Evolutionary conservation across 345 rosid genomes (phyloP), one percentile per base, ranked within the genome.

Genomic region (Sisymbrium irio): DNA sequence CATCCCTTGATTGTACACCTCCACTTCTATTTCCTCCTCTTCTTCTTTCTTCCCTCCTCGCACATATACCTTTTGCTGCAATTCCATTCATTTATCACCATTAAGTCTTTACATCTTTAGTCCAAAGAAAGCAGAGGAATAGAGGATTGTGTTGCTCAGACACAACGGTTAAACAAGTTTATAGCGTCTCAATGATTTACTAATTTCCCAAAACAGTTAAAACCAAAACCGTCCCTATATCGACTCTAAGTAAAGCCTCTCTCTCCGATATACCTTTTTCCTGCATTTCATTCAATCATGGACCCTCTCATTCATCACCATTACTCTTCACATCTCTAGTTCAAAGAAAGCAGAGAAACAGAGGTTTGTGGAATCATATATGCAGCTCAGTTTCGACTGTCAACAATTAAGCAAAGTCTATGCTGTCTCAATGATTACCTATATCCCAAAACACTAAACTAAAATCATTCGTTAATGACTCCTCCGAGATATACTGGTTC

Each of bases 1-100:
- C 96, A 81, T 86, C 20, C 99, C 99, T 79, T 92, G 97, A 62
- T 83, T 87, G 85, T 83, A 88, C 35, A 85, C 88, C 54, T 93
- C 91, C 39, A 86, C 74, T 76, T 88, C 96, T 39, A 82, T 63
- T n/a, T 84, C 82, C 70, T 86, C 86, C 46, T 85, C 84, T 13
- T 69, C 85, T 80, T 77, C 64, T 76, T 75, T 75, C 78, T 32
- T 30, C 46, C 70, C 82, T 39, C 77, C 69, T 49, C 82, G 50
- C 65, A 75, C 80, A 19, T 69, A 62, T 15, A 80, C 82, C 56
- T 63, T 74, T 18, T 64, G 83, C 85, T 85, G 82, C 80, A 73
- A 15, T 73, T 73, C 63, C 62, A 55, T 50, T 41, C 44, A 63
- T 55, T 53, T 72, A 41, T 51, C 72, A 57, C 47, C 41, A 66